Evolutionary conservation across 2,329 filamentous ascomycete species (phyloP), one percentile per base, ranked within the genome.

Genomic region (Fusarium brachygibbosum): DNA sequence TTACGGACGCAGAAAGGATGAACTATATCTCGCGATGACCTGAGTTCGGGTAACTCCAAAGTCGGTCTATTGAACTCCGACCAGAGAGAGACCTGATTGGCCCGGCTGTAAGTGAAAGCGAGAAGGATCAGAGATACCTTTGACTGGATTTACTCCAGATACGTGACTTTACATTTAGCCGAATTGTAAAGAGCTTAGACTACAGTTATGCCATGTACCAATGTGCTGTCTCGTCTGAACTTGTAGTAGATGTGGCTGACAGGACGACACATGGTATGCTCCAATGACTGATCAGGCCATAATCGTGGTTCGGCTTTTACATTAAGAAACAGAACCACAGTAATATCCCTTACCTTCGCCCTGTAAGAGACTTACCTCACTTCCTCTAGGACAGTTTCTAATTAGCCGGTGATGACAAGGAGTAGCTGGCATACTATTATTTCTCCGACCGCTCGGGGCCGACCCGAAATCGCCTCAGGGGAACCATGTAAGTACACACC

Each of bases 161-260:
- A 34, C 25, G 31, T 25, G 38, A 21, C 40, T 48, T 52, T 10
- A 21, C 14, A 58, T 70, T 70, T 59, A 69, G 37, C 66, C 66
- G 66, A 48, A 42, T 29, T 45, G n/a, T 9, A 35, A 37, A 53
- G 29, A n/a, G 17, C 14, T 17, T 6, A 10, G 10, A 29, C 14
- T 11, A 17, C 19, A 34, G 17, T 4, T 14, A n/a, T n/a, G n/a
- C n/a, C 35, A 53, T 23, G 6, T 38, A 35, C 44, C 34, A 35
- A 46, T 31, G 17, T 35, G 10, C 21, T 52, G 34, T 42, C 19
- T 45, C 34, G 37, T 16, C 28, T 13, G 53, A 34, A 23, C 35
- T 19, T 19, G n/a, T 38, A 12, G n/a, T 45, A 54, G 35, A 50
- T 64, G 45, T 45, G 64, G 50, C 58, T 52, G 31, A 38, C 38